Evolutionary conservation across 148 eudicot genomes (phyloP).

Genomic region (Fagopyrum esculentum): DNA sequence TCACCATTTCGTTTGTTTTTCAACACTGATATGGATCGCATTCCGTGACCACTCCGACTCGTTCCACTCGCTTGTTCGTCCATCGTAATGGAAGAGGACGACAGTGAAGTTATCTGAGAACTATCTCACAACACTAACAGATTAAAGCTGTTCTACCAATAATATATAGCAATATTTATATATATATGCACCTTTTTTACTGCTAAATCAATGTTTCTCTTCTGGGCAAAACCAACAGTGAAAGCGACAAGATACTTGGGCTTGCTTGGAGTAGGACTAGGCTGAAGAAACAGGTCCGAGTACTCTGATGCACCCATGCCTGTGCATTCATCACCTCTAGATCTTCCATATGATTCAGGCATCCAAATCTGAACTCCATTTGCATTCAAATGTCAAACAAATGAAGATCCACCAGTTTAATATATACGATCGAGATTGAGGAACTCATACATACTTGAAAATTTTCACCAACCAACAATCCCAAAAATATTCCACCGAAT

Average conservation of each 20-base stretch:
- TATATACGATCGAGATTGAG: too few relatives aligned
- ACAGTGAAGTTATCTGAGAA: conserved; percentile 75
- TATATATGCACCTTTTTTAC: neutral
- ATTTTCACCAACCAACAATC: too few relatives aligned
- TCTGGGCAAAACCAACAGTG: conserved; percentile 7
- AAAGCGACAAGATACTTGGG: conserved; percentile 10
- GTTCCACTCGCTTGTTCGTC: conserved; percentile 67
- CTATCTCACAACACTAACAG: conserved; percentile 20
- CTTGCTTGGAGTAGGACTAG: neutral
- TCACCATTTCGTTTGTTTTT: conserved; percentile 43
- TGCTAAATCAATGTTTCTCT: neutral
- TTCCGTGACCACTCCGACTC: conserved; percentile 79
- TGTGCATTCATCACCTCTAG: too few relatives aligned
- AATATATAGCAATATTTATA: neutral
- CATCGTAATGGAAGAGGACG: conserved; percentile 79
- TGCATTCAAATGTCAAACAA: too few relatives aligned
- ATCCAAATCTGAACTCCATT: too few relatives aligned
- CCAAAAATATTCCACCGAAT: too few relatives aligned
- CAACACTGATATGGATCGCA: conserved; percentile 70
- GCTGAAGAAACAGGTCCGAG: too few relatives aligned
- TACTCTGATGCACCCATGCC: too few relatives aligned
- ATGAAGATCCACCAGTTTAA: too few relatives aligned
- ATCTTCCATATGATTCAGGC: too few relatives aligned
- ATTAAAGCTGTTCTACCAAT: too few relatives aligned
- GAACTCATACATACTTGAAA: too few relatives aligned